Evolutionary conservation across 441 rosid genomes (phyloP).

Genomic region (Gossypium schwendimanii): DNA sequence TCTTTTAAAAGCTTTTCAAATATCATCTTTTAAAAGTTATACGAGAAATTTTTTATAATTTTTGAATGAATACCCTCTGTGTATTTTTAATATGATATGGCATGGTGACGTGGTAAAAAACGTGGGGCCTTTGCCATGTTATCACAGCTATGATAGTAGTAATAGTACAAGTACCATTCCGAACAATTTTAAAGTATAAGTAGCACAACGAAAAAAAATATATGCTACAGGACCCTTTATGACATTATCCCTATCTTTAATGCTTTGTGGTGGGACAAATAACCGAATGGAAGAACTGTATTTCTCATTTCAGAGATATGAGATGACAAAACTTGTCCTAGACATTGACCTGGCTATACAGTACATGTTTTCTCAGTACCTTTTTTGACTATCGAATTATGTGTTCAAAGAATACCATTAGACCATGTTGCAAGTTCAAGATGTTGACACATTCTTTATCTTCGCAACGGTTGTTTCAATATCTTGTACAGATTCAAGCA

Average conservation of each 20-base stretch:
- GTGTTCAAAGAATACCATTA: slow-evolving; percentile 3
- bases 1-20: not conserved
- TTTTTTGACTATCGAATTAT: not conserved
- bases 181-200: not conserved
- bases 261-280: not conserved
- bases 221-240: not conserved
- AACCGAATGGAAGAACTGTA: not conserved
- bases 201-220: not conserved
- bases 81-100: not conserved
- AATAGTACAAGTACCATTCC: not conserved
- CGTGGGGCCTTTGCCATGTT: not conserved
- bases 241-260: not conserved
- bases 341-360: not conserved
- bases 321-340: not conserved
- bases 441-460: slow-evolving; percentile 4
- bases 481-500: slow-evolving; percentile 54
- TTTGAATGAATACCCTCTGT: not conserved
- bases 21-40: not conserved
- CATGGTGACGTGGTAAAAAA: not conserved
- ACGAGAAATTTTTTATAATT: not conserved
- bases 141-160: too few relatives aligned
- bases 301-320: not conserved
- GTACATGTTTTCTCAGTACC: not conserved
- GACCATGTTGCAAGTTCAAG: not conserved
- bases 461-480: slow-evolving; percentile 13